These are phyloP conservation scores for Royoungia palumana DNA, from an alignment of 768 basidiomycete genomes.

Conservation along the genomic window DNA sequence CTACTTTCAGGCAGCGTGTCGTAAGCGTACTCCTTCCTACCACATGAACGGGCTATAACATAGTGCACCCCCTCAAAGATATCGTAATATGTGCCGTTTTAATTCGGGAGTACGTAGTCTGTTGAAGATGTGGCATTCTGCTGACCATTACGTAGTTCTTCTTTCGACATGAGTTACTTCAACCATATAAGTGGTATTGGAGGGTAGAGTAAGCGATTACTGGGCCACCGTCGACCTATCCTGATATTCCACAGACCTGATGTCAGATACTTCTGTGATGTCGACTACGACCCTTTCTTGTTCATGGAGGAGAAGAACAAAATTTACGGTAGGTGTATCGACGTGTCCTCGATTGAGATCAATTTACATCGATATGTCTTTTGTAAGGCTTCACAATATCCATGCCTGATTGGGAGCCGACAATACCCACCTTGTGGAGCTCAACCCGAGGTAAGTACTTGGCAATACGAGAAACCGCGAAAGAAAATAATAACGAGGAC, in stretches of 20 bases:
- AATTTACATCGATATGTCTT: neutral
- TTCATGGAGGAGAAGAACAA: slow-evolving; percentile 53
- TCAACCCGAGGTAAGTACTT: slow-evolving; percentile 48
- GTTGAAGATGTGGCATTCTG: neutral
- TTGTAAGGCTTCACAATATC: slow-evolving; percentile 56
- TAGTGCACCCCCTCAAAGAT: slow-evolving; percentile 28
- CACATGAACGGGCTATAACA: neutral
- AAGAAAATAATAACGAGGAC: slow-evolving; percentile 36
- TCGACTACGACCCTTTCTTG: slow-evolving; percentile 50
- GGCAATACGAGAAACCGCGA: slow-evolving; percentile 16
- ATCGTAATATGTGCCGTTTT: slow-evolving; percentile 78
- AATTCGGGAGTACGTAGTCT: slow-evolving; percentile 55
- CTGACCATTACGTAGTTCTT: slow-evolving; percentile 42
- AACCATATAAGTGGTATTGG: slow-evolving; percentile 59
- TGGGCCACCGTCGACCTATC: neutral
- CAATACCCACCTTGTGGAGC: slow-evolving; percentile 63
- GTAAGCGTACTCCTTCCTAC: slow-evolving; percentile 26
- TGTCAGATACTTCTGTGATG: slow-evolving; percentile 53
- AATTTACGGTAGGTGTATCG: slow-evolving; percentile 42
- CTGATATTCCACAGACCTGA: slow-evolving; percentile 36
- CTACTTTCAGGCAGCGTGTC: slow-evolving; percentile 39
- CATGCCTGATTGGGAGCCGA: slow-evolving; percentile 60
- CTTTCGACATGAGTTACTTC: slow-evolving; percentile 51
- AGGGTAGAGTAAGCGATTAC: slow-evolving; percentile 46
- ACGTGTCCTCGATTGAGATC: neutral